Evolutionary conservation across 208 protist genomes (phyloP).

Genomic region (Acanthamoeba sp.): DNA sequence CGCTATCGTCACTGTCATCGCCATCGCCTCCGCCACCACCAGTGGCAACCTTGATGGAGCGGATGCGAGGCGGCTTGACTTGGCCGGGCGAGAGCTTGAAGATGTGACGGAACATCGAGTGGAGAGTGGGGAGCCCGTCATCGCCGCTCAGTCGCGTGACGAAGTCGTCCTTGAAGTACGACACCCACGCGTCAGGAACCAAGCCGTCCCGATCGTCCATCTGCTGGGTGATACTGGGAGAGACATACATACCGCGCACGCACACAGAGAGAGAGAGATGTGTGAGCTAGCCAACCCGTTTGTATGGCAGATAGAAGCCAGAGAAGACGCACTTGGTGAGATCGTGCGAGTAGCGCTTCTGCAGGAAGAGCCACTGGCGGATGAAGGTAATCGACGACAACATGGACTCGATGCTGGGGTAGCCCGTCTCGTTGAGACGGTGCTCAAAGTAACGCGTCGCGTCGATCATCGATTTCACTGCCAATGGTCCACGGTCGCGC

Average conservation of each 20-base stretch:
- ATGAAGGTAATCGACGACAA: neutral
- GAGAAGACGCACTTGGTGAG: neutral
- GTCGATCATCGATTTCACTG: slow-evolving; percentile 48
- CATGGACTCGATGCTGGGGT: slow-evolving; percentile 24
- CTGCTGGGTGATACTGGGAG: neutral
- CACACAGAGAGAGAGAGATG: neutral
- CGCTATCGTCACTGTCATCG: neutral
- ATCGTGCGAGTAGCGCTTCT: neutral
- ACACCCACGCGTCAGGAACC: slow-evolving; percentile 26
- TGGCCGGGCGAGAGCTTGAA: neutral
- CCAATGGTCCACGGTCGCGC: too few relatives aligned
- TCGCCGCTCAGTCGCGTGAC: neutral
- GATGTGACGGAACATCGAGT: slow-evolving; percentile 15
- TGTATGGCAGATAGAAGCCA: neutral
- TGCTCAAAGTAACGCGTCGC: slow-evolving; percentile 34
- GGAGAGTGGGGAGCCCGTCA: neutral
- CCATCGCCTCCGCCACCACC: neutral
- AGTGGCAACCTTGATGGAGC: neutral
- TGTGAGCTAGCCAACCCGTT: neutral
- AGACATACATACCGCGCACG: neutral
- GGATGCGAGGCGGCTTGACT: neutral
- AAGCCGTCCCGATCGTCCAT: neutral
- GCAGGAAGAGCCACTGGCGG: slow-evolving; percentile 32
- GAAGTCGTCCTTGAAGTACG: slow-evolving; percentile 32
- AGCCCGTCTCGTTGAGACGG: neutral